Evolutionary conservation across 2,329 filamentous ascomycete species (phyloP).

Genomic region (Fusarium irregulare): DNA sequence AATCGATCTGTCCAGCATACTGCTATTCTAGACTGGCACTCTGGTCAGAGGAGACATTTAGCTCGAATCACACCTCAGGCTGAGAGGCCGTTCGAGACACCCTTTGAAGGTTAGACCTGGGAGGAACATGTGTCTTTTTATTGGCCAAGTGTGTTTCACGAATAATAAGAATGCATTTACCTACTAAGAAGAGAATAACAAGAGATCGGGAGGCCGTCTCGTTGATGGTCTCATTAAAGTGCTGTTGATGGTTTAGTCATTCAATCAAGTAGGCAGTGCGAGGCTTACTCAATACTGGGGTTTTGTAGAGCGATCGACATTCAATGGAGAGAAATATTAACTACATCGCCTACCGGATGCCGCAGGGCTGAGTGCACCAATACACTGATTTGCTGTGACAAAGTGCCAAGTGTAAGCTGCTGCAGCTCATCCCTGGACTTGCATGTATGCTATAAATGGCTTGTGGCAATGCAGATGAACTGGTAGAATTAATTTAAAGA

Average conservation of each 20-base stretch:
- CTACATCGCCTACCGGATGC: background rate
- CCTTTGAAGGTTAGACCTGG: slow-evolving; percentile 47
- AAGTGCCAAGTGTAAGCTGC: background rate
- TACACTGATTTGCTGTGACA: background rate
- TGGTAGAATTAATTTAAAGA: background rate
- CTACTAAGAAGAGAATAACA: background rate
- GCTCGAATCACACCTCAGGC: slow-evolving; percentile 87
- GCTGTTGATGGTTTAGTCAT: background rate
- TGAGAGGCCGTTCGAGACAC: slow-evolving; percentile 80
- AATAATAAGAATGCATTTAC: too few species aligned
- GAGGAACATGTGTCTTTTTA: background rate
- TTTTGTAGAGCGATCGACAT: background rate
- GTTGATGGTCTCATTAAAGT: background rate
- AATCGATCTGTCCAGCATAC: slow-evolving; percentile 84
- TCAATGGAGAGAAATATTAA: background rate
- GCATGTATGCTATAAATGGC: background rate
- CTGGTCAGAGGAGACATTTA: slow-evolving; percentile 80
- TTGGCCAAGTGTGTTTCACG: too few species aligned
- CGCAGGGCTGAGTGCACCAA: background rate
- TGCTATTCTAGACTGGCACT: slow-evolving; percentile 84
- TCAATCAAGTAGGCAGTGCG: background rate
- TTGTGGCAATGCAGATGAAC: background rate
- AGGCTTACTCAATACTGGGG: background rate
- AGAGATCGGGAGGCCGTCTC: background rate
- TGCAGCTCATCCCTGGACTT: background rate